Evolutionary conservation across 2,329 filamentous ascomycete genomes (phyloP), one percentile per base, ranked within the genome.

Genomic region (Fusarium pseudoanthophilum): DNA sequence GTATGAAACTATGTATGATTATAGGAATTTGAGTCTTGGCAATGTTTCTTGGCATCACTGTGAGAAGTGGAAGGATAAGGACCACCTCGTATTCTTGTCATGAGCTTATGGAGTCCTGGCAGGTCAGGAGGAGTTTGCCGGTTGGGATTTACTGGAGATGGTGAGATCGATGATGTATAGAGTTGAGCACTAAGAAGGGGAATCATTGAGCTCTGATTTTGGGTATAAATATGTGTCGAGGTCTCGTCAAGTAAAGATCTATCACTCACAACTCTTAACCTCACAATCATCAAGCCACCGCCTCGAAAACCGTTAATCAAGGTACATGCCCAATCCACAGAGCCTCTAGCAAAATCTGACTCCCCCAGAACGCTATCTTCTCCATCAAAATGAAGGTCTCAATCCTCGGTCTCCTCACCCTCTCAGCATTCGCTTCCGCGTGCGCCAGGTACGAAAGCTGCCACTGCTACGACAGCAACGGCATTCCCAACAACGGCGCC

Each of bases 381-480:
- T 15, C 24, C 15, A 32, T 16, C 37, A 43, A 42, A 32, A 56
- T 56, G 37, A 56, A 45, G 37, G 6, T 45, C 16, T 56, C 37
- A 5, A 20, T 56, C 21, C 26, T 56, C 37, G 37, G 37, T 9
- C 37, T 56, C 15, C 13, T 56, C 37, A 15, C 53, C 26, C 53
- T 56, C 37, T 56, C 53, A 43, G 28, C 36, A 5, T 45, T 43
- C 10, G 13, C 53, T 24, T 56, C 53, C 11, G 53, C 53, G 0
- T 56, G 53, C n/a, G 53, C 37, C 2, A 40, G 4, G 11, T 56
- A 56, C 21, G 53, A 43, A 43, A 43, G 37, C 28, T 56, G 53
- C 28, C 53, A 56, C 21, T 56, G 53, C 53, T 56, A 56, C 37
- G 28, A 56, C 37, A 43, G 53, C 53, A 32, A 56, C 16, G 37